A percentile compares a stretch with the other conserved stretches of the same genome.
Evolutionary conservation across 2,329 filamentous ascomycete species (phyloP).

Genomic region (Emydomyces testavorans): DNA sequence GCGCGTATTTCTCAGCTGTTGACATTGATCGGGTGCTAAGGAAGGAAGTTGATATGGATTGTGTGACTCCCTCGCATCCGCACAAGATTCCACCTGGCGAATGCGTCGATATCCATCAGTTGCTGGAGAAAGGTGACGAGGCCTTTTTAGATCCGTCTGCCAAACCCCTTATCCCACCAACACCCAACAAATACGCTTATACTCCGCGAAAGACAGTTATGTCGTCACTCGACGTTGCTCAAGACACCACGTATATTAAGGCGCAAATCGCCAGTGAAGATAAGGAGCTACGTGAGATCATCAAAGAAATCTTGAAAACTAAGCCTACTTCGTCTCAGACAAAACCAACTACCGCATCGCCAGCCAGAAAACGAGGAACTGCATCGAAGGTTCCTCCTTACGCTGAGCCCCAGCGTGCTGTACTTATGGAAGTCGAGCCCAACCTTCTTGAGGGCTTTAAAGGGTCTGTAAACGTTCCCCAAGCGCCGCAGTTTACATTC

Average conservation of each 20-base stretch:
- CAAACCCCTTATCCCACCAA: slow-evolving; percentile 46
- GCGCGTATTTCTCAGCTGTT: slow-evolving; percentile 89
- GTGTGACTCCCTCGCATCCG: slow-evolving; percentile 77
- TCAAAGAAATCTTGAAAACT: slow-evolving; percentile 48
- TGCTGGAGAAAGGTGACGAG: slow-evolving; percentile 59
- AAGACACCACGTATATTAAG: slow-evolving; percentile 55
- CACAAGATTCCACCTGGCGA: slow-evolving; percentile 72
- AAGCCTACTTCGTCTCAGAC: slow-evolving; percentile 17
- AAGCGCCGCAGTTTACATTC: slow-evolving; percentile 11
- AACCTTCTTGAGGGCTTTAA: slow-evolving; percentile 23
- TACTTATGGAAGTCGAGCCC: slow-evolving; percentile 36
- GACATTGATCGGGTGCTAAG: slow-evolving; percentile 92
- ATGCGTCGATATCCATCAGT: slow-evolving; percentile 66
- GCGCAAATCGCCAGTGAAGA: slow-evolving; percentile 74
- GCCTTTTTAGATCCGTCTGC: slow-evolving; percentile 59
- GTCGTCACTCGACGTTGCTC: slow-evolving; percentile 50
- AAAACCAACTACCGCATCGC: slow-evolving; percentile 1
- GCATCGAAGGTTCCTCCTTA: slow-evolving; percentile 24
- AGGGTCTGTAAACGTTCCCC: not conserved
- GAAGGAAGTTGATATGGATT: slow-evolving; percentile 98
- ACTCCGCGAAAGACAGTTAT: slow-evolving; percentile 65
- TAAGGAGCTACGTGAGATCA: slow-evolving; percentile 59
- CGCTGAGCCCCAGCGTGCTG: slow-evolving; percentile 34
- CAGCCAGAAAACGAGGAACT: slow-evolving; percentile 11
- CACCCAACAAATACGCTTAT: slow-evolving; percentile 55